Evolutionary conservation across 2,329 filamentous ascomycete genomes (phyloP).

Genomic region (Ophiocordyceps camponoti-floridani): DNA sequence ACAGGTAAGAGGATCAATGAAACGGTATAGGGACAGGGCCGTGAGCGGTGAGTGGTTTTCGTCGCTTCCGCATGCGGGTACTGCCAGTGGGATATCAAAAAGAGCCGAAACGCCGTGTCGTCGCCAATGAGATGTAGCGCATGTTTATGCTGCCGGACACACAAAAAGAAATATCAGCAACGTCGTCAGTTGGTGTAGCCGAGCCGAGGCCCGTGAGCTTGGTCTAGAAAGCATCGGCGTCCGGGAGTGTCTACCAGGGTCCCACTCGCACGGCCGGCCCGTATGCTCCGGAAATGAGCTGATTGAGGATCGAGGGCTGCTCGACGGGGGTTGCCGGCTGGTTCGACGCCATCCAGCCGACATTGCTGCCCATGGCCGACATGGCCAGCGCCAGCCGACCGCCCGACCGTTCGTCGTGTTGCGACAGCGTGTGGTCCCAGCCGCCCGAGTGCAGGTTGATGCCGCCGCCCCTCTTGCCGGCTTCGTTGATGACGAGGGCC

Average conservation of each 20-base stretch:
- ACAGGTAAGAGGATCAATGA: too few species aligned
- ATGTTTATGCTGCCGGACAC: constrained; percentile 19
- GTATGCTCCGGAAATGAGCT: constrained; percentile 42
- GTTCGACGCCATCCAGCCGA: constrained; percentile 56
- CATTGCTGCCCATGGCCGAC: constrained; percentile 51
- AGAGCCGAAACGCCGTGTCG: not conserved
- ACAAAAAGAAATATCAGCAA: constrained; percentile 5
- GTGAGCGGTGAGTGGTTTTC: too few species aligned
- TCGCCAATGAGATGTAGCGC: constrained; percentile 7
- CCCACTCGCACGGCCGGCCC: constrained; percentile 43
- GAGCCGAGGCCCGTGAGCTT: not conserved
- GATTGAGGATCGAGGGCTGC: constrained; percentile 40
- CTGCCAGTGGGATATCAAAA: constrained; percentile 8
- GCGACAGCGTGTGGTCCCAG: constrained; percentile 77
- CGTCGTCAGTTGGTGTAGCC: not conserved
- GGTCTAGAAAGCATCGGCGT: not conserved
- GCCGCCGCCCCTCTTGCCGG: constrained; percentile 76
- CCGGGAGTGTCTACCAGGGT: constrained; percentile 27
- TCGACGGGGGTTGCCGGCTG: constrained; percentile 17
- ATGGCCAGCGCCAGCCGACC: constrained; percentile 69
- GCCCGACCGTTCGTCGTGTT: constrained; percentile 75
- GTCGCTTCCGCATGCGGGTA: too few species aligned
- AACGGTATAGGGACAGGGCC: too few species aligned
- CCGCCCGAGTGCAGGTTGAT: constrained; percentile 77
- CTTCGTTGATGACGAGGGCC: constrained; percentile 80